These are phyloP conservation scores for Alloteropsis semialata DNA, from an alignment of 176 grass and related monocot genomes.

Conservation along the genomic window DNA sequence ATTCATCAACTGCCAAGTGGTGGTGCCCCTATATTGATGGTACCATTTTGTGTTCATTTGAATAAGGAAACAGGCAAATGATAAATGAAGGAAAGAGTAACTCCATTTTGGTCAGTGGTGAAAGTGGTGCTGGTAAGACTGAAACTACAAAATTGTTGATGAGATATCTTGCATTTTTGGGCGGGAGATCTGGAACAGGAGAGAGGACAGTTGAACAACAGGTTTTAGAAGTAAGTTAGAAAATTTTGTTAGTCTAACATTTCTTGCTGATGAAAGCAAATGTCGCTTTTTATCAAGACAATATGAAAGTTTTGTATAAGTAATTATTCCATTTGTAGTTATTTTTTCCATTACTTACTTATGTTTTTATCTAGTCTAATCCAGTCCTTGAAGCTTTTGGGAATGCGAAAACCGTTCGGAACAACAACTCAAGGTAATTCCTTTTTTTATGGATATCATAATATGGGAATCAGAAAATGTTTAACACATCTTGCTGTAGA, in stretches of 20 bases:
- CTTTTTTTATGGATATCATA: slow-evolving; percentile 25
- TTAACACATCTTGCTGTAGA: slow-evolving; percentile 19
- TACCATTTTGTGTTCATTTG: slow-evolving; percentile 50
- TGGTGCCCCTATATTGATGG: slow-evolving; percentile 37
- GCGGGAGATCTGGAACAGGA: slow-evolving; percentile 77
- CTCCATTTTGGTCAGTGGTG: slow-evolving; percentile 97
- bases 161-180: slow-evolving; percentile 94
- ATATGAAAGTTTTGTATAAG: background rate
- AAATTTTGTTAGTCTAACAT: background rate
- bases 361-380: slow-evolving; percentile 68
- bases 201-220: slow-evolving; percentile 95
- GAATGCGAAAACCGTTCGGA: slow-evolving; percentile 97
- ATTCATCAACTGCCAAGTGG: slow-evolving; percentile 20
- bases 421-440: slow-evolving; percentile 91
- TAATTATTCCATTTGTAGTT: slow-evolving; percentile 18
- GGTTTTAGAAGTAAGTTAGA: slow-evolving; percentile 84
- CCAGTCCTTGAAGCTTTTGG: slow-evolving; percentile 99
- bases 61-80: slow-evolving; percentile 92
- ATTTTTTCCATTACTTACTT: slow-evolving; percentile 18
- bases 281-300: too few species aligned
- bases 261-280: slow-evolving; percentile 17
- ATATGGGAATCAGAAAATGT: slow-evolving; percentile 16
- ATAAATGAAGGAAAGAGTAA: slow-evolving; percentile 97
- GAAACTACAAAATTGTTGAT: slow-evolving; percentile 94
- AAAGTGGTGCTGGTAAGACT: slow-evolving; percentile 99